phyloP scores from a whole-genome alignment of 306 rosid genomes.

The Casuarina cunninghamiana region DNA sequence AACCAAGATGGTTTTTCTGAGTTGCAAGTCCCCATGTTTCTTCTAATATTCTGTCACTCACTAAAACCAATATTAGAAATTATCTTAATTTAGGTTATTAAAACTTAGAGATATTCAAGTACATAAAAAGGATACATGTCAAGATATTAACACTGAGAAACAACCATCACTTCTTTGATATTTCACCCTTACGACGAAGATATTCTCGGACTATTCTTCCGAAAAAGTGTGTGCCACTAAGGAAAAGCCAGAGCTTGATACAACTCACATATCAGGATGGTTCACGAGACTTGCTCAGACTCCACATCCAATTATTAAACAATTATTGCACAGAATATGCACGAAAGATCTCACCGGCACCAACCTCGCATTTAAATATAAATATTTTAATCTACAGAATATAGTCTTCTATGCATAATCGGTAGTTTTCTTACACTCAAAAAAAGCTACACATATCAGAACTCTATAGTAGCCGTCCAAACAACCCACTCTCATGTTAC shows the following conservation, averaged over 20 bases:
- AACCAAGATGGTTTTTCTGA: background rate
- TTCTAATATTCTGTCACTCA: too few species aligned
- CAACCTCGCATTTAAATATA: conserved; percentile 58
- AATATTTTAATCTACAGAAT: conserved; percentile 28
- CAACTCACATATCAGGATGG: background rate
- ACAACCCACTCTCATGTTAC: conserved; percentile 20
- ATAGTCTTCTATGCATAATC: conserved; percentile 27
- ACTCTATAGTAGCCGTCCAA: conserved; percentile 34
- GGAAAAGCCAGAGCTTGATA: background rate
- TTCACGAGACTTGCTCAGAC: background rate
- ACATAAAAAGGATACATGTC: too few species aligned
- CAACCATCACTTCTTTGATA: background rate
- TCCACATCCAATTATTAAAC: background rate
- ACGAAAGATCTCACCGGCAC: conserved; percentile 31
- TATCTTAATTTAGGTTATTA: too few species aligned
- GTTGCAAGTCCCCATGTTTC: too few species aligned
- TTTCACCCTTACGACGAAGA: background rate
- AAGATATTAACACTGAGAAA: too few species aligned
- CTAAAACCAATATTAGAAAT: too few species aligned
- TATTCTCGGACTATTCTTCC: background rate
- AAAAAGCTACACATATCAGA: conserved; percentile 15
- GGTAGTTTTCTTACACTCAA: conserved; percentile 26
- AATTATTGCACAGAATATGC: conserved; percentile 33
- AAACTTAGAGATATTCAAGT: too few species aligned
- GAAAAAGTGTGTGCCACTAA: background rate